A percentile compares a stretch with the other conserved stretches of the same genome.
phyloP scores from a whole-genome alignment of 2,329 filamentous ascomycete species.

The Zymoseptoria brevis region DNA sequence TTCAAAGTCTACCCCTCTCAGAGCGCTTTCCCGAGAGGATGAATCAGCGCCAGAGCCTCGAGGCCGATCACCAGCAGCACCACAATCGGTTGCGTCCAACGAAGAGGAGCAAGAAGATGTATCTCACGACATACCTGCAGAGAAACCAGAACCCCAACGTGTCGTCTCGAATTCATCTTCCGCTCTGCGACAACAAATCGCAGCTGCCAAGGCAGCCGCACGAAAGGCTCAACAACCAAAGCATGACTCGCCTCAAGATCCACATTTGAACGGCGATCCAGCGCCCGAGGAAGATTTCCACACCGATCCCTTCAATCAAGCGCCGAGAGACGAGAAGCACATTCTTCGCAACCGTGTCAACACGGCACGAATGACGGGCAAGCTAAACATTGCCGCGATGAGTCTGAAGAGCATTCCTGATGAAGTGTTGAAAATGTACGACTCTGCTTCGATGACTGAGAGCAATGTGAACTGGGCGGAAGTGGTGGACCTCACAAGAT shows the following conservation, averaged over 20 bases:
- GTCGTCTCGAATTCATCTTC: constrained; percentile 52
- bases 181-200: constrained; percentile 81
- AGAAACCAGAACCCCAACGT: constrained; percentile 9
- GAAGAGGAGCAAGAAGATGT: neutral
- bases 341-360: constrained; percentile 66
- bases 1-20: neutral
- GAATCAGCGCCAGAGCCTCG: neutral
- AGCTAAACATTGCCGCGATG: constrained; percentile 82
- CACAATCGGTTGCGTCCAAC: neutral
- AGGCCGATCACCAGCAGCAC: neutral
- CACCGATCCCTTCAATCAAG: constrained; percentile 64
- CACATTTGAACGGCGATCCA: constrained; percentile 5
- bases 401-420: constrained; percentile 68
- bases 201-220: constrained; percentile 77
- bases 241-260: constrained; percentile 17
- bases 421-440: constrained; percentile 87
- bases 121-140: neutral
- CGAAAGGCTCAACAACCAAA: constrained; percentile 15
- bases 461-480: constrained; percentile 75
- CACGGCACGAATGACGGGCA: constrained; percentile 66
- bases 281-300: constrained; percentile 53
- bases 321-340: constrained; percentile 52
- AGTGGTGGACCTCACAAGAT: constrained; percentile 74
- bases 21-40: neutral
- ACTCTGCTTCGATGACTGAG: constrained; percentile 58